Evolutionary conservation across 306 rosid genomes (phyloP), one percentile per base, ranked within the genome.

Genomic region (Luffa acutangula): DNA sequence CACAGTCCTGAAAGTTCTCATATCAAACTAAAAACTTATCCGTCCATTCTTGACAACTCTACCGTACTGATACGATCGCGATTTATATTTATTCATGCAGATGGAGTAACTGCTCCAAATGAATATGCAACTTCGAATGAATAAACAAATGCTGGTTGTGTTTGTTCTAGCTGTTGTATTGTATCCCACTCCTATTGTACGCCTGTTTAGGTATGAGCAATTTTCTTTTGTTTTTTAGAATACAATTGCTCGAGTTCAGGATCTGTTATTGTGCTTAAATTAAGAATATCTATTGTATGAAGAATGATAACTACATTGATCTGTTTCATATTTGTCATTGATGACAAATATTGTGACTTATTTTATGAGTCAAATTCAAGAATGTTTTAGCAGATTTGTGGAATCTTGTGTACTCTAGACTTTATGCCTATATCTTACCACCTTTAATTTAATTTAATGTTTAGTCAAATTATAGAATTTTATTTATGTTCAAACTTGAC

Each of bases 181-280:
- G 78, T 33, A 74, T 52, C 59, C 34, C 43, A 49, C 21, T 72
- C 43, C 7, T 48, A 59, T 31, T 13, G 77, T 31, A 72, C 49
- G 43, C 37, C 54, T 70, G 41, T 33, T 2, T 73, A 31, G 60
- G 78, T 71, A 71, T 75, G 78, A 75, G 78, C 63, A 75, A 75
- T 75, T 36, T 75, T 75, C 49, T 75, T 51, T 34, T 53, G 64
- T 75, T 75, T 75, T 52, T 75, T 52, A 71, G 78, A 75, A 75
- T 33, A 36, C 18, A 34, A 75, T 75, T 75, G 78, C 63, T 75
- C 78, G 3, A 60, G 31, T 73, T 45, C 14, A 9, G 46, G 78
- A 49, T 75, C 2, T 8, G 45, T 75, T 75, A 53, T 36, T 53
- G 46, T 75, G 78, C 64, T 36, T 52, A 51, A 33, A 15, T 10